These are phyloP conservation scores for Chaetomium strumarium DNA, from an alignment of 2,329 filamentous ascomycete species.

Conservation along the genomic window DNA sequence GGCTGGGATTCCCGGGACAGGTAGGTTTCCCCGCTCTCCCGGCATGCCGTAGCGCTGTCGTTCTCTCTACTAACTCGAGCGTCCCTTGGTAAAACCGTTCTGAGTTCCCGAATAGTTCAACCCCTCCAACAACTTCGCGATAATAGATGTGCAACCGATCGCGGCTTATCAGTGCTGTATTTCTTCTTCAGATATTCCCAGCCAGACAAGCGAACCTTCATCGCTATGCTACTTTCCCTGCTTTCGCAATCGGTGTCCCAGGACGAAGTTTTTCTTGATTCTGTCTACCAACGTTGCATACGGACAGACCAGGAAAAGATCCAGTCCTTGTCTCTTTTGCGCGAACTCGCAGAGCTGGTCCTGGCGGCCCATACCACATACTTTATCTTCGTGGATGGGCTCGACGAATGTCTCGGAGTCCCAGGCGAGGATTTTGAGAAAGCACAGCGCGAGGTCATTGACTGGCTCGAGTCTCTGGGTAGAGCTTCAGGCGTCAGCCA, in stretches of 20 bases:
- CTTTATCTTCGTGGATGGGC: not conserved
- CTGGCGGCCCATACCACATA: not conserved
- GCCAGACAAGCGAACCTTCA: not conserved
- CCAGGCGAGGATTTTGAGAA: not conserved
- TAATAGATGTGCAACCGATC: too few relatives aligned
- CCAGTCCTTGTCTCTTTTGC: not conserved
- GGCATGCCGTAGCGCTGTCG: too few relatives aligned
- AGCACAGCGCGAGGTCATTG: not conserved
- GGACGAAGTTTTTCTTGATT: slow-evolving; percentile 1
- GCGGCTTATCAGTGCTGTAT: not conserved
- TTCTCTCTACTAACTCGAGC: too few relatives aligned
- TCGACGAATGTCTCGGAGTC: not conserved
- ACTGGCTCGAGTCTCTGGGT: slow-evolving; percentile 3
- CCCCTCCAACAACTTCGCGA: too few relatives aligned
- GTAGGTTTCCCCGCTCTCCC: too few relatives aligned
- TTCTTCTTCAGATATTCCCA: slow-evolving; percentile 3
- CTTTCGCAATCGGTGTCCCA: not conserved
- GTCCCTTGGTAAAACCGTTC: too few relatives aligned
- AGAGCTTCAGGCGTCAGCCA: not conserved
- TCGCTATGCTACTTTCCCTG: not conserved
- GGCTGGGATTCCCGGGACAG: too few relatives aligned
- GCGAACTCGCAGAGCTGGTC: not conserved
- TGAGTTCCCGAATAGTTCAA: too few relatives aligned
- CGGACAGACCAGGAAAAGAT: not conserved
- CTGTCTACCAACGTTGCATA: not conserved